Base-by-base conservation (phyloP, 2,329 filamentous ascomycete species). In the Albifimbria verrucaria region DNA sequence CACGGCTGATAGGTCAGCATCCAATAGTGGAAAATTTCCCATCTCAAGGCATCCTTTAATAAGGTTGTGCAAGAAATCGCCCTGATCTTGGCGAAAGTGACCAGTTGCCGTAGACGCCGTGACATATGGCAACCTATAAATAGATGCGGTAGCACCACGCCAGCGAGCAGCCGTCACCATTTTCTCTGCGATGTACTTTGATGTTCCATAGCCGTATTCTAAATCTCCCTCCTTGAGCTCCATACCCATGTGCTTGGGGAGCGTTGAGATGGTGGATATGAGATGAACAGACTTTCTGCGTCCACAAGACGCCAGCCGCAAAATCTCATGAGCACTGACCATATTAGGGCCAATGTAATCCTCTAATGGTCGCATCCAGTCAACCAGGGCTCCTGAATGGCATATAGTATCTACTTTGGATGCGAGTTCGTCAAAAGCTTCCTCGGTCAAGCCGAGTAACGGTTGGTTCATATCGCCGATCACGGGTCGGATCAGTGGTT, bases 1-100 rank as follows among this genome's bases (percentile, higher is more conserved):
- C 22, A 58, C 52, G 18, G 48, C 39, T 7, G 52, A 53, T 25
- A 58, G 25, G 32, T 57, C 54, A 20, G 57, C 25, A 10, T 48
- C 25, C 15, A 48, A 20, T 4, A 11, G 3, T 18, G 46, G 57
- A 43, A 54, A 59, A 3, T 11, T 41, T 17, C 50, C 48, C 48
- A 59, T 43, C 26, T 57, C 42, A 3, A 57, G 25, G 39, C 57
- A 52, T 9, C 57, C 57, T 3, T 36, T 49, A 21, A 57, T 48
- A 12, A 59, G 43, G 23, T 54, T 57, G 46, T 59, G 57, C 42
- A 59, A 32, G 45, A 59, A 59, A 45, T 59, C 57, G 17, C 57
- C 57, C 4, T 50, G 55, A 26, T 55, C 55, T 22, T 18, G 52
- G 3, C 57, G 55, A 45, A 59, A 59, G 44, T 55, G 57, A 10